These are phyloP conservation scores for Cladobotryum mycophilum DNA, from an alignment of 2,329 filamentous ascomycete species.

Conservation along the genomic window DNA sequence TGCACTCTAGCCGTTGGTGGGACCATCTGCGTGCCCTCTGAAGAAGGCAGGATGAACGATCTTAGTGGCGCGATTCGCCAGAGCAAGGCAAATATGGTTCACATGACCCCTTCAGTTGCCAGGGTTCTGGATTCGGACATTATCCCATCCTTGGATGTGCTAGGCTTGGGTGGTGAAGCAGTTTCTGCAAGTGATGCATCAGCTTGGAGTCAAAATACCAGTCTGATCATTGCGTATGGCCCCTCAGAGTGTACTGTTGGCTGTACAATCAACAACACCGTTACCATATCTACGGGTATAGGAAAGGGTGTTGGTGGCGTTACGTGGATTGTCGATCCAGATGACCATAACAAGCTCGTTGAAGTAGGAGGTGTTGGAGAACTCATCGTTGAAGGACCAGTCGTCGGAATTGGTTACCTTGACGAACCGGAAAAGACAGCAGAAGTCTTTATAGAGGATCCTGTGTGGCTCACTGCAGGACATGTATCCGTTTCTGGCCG, in stretches of 20 bases:
- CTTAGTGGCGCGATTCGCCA: constrained; percentile 39
- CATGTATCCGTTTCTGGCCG: constrained; percentile 30
- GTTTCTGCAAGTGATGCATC: constrained; percentile 46
- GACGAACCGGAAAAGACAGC: constrained; percentile 52
- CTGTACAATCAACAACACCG: constrained; percentile 40
- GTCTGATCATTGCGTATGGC: constrained; percentile 46
- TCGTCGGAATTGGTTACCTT: constrained; percentile 58
- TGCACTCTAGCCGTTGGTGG: constrained; percentile 46
- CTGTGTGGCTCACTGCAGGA: constrained; percentile 43
- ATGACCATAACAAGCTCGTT: constrained; percentile 39
- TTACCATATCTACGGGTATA: constrained; percentile 37
- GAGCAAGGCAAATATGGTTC: constrained; percentile 41
- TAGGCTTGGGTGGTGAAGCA: constrained; percentile 46
- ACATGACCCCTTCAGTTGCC: constrained; percentile 46
- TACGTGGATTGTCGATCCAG: constrained; percentile 47
- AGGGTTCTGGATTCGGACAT: constrained; percentile 40
- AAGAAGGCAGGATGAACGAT: constrained; percentile 47
- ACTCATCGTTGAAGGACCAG: constrained; percentile 50
- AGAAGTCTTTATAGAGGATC: constrained; percentile 51
- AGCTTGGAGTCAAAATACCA: constrained; percentile 39
- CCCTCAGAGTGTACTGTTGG: constrained; percentile 50
- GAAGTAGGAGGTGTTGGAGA: constrained; percentile 46
- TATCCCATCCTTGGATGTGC: constrained; percentile 39
- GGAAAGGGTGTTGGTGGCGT: constrained; percentile 42
- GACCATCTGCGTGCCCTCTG: constrained; percentile 48